Percentiles rank a stretch among this genome's conserved stretches.
These are phyloP conservation scores for Schizophyllum commune DNA, from an alignment of 1,284 basidiomycete species.

Conservation along the genomic window DNA sequence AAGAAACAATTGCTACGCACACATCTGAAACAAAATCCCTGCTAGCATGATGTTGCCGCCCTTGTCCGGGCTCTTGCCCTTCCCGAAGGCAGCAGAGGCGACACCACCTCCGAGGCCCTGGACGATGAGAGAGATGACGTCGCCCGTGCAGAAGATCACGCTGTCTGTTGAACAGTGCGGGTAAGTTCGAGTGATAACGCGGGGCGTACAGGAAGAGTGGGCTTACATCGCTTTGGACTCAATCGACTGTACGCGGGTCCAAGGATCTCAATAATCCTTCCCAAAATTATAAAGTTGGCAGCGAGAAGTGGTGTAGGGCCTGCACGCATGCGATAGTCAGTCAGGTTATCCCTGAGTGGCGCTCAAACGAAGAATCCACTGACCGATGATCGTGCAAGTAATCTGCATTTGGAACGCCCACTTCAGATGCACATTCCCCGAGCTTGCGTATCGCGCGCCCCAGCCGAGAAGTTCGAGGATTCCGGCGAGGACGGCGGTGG, in stretches of 20 bases:
- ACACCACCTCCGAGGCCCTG: constrained; percentile 36
- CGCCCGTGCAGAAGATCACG: constrained; percentile 26
- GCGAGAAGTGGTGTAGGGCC: constrained; percentile 40
- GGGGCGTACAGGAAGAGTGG: not conserved
- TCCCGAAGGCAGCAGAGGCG: constrained; percentile 19
- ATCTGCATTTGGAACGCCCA: not conserved
- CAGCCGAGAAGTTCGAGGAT: constrained; percentile 32
- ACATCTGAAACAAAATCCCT: constrained; percentile 18
- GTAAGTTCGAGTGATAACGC: not conserved
- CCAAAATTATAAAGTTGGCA: constrained; percentile 43
- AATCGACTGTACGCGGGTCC: constrained; percentile 35
- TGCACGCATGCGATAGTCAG: not conserved
- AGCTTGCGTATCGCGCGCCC: constrained; percentile 21
- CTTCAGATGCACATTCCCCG: not conserved
- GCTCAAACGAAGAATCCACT: not conserved
- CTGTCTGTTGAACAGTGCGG: constrained; percentile 20
- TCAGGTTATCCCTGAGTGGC: not conserved
- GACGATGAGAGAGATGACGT: constrained; percentile 32
- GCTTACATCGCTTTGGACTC: constrained; percentile 21
- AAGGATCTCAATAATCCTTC: constrained; percentile 30
- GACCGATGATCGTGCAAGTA: not conserved
- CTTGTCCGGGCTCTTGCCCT: constrained; percentile 12
- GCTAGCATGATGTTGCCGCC: constrained; percentile 30
- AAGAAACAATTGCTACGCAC: not conserved
- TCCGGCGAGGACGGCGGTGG: constrained; percentile 28